Conservation (phyloP, 352 stramenopile genomes). For the Phytophthora uliginosa region DNA sequence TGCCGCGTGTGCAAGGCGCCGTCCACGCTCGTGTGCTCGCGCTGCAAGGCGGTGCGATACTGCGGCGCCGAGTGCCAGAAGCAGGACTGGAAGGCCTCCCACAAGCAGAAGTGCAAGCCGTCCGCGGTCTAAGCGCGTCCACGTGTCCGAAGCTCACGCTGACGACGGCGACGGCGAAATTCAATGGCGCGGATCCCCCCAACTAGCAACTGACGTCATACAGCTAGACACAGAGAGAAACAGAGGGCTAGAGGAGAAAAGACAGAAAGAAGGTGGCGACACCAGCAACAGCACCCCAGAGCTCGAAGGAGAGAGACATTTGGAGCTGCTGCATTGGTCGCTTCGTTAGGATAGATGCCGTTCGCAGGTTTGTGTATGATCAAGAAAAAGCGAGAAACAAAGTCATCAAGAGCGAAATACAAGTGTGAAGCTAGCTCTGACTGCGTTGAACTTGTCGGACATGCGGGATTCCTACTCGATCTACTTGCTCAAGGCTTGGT, state of each 20-base stretch:
- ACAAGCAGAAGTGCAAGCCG: constrained; percentile 91
- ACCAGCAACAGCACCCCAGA: constrained; percentile 21
- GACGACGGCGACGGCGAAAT: constrained; percentile 24
- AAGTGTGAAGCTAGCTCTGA: constrained; percentile 20
- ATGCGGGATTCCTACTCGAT: neutral
- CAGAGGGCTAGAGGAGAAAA: constrained; percentile 22
- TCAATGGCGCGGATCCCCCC: constrained; percentile 9
- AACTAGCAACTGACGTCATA: constrained; percentile 32
- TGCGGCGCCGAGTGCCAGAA: constrained; percentile 90
- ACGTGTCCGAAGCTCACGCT: constrained; percentile 33
- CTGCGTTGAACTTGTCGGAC: neutral
- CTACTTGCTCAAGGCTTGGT: neutral
- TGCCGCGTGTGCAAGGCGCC: constrained; percentile 87
- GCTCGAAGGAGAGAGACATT: constrained; percentile 30
- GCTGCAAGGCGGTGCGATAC: constrained; percentile 90
- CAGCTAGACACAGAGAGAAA: constrained; percentile 24
- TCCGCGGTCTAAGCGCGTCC: constrained; percentile 40
- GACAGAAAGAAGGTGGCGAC: constrained; percentile 29
- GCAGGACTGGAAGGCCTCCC: constrained; percentile 88
- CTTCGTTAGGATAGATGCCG: constrained; percentile 52
- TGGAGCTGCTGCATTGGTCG: constrained; percentile 26
- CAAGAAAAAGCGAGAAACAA: constrained; percentile 35
- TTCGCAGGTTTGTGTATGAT: constrained; percentile 46
- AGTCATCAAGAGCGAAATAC: constrained; percentile 26
- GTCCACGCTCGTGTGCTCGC: constrained; percentile 86